Evolutionary conservation across 2,329 filamentous ascomycete genomes (phyloP), one percentile per base, ranked within the genome.

Genomic region (Ascochyta fabae): DNA sequence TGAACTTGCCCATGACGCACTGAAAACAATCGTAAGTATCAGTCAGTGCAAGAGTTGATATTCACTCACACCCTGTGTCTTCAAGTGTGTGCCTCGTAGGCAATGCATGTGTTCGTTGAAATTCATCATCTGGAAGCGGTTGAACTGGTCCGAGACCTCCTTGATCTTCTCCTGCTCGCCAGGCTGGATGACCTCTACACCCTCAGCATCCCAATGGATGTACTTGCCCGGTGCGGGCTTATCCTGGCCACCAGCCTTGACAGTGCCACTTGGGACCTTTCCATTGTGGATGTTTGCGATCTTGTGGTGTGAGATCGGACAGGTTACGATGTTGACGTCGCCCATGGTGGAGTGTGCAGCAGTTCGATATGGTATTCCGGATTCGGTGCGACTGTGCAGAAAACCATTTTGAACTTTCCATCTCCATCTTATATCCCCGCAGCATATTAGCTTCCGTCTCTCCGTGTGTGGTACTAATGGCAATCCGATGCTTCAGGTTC

Each of bases 141-240:
- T 81, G 68, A 81, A 79, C 63, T 77, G 73, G 24, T 79, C 75
- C 38, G 77, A 78, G 13, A 80, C 77, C 2, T 76, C 77, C 59
- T 80, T 63, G 29, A 80, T 81, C 55, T 80, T 76, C 47, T 79
- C 75, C 15, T 72, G 65, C 59, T 81, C 79, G 34, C 72, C 71
- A 0, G 68, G 64, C 9, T 75, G 73, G 5, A 77, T 67, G 19
- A 70, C 70, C 53, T 81, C 77, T 5, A 81, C 77, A 6, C 76
- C 75, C 19, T 70, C 53, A 36, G 70, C 65, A 61, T 80, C 67
- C 75, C 75, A 80, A 42, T 69, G 70, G 53, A 79, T 72, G 58
- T 80, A 80, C 29, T 74, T 74, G 13, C 62, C 65, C 2, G 65
- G 62, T 3, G 62, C 67, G 24, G 62, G 66, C 36, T 65, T 69